These are phyloP conservation scores for Hypholoma sublateritium DNA, from an alignment of 768 basidiomycete species.

Conservation along the genomic window DNA sequence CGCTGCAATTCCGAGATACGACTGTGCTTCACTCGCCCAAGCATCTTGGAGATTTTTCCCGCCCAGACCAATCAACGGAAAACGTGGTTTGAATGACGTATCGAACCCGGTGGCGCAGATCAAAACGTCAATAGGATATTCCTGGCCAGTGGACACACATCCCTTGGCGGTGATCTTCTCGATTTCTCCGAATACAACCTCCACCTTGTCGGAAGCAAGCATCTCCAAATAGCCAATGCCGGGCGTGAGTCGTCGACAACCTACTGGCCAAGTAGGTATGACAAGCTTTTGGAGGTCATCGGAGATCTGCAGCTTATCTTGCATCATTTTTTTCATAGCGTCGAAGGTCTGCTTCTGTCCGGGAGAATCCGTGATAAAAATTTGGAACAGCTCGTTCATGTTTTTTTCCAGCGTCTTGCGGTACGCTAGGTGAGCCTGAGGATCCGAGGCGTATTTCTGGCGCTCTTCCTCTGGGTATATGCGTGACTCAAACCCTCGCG, in stretches of 20 bases:
- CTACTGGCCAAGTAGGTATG: conserved; percentile 28
- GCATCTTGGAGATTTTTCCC: conserved; percentile 25
- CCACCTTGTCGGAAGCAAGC: conserved; percentile 26
- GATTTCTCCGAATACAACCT: conserved; percentile 27
- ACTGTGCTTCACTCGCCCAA: conserved; percentile 27
- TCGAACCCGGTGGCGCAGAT: conserved; percentile 37
- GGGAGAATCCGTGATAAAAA: conserved; percentile 27
- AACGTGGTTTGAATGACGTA: conserved; percentile 30
- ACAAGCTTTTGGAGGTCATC: conserved; percentile 39
- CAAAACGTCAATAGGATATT: conserved; percentile 28
- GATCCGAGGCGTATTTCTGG: conserved; percentile 32
- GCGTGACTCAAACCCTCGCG: conserved; percentile 21
- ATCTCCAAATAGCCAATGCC: conserved; percentile 32
- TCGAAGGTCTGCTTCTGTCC: conserved; percentile 27
- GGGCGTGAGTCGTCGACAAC: conserved; percentile 31
- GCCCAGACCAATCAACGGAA: conserved; percentile 24
- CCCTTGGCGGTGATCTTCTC: conserved; percentile 26
- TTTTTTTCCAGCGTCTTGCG: conserved; percentile 35
- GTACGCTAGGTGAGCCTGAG: conserved; percentile 37
- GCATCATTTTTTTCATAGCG: conserved; percentile 34
- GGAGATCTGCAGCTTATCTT: conserved; percentile 29
- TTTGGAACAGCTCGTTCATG: conserved; percentile 30
- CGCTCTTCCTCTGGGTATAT: conserved; percentile 38
- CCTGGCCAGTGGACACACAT: conserved; percentile 20
- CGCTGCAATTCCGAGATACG: conserved; percentile 26